Evolutionary conservation across 345 rosid genomes (phyloP), one percentile per base, ranked within the genome.

Genomic region (Viola odorata): DNA sequence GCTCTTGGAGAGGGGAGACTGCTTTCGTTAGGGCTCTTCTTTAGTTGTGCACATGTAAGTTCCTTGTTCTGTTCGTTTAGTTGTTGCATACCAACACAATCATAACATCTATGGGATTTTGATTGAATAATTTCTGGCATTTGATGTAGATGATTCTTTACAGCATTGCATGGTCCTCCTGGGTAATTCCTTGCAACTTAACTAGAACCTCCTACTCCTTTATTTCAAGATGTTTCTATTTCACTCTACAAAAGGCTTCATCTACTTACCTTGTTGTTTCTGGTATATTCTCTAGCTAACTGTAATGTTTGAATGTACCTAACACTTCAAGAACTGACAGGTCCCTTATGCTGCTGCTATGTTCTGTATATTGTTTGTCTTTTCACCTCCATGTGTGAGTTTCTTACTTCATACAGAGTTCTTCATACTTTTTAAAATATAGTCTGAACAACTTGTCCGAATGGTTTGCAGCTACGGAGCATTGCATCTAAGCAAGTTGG

Each of bases 401-500:
- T 73, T 50, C 45, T 55, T 16, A 3, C 62, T 42, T 57, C 56
- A n/a, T 52, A 23, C 32, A 23, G 32, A 23, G 32, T 23, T 23
- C 32, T 23, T 23, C 32, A 23, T 23, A 23, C 32, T 23, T 23
- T 23, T 23, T 23, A 23, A 23, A 23, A 23, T 23, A 23, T 23
- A 23, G 32, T 23, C 32, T 23, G 32, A 23, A 23, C 32, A 23
- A 23, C 32, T 23, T 23, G 40, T 51, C 13, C 13, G 13, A 47
- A 9, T 47, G 16, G 45, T 44, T 62, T 67, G 32, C 82, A 91
- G 98, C 73, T 91, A 70, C 72, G 98, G 64, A 91, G 89, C 73
- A 89, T 89, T 61, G 91, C 87, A 14, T 91, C 98, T 2, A 91
- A 80, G 76, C 95, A 89, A 84, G 95, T 91, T 44, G 81, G 92